Percentiles rank a stretch among this genome's conserved stretches.
phyloP scores from a whole-genome alignment of 148 eudicot genomes.

The Nyssa sinensis region DNA sequence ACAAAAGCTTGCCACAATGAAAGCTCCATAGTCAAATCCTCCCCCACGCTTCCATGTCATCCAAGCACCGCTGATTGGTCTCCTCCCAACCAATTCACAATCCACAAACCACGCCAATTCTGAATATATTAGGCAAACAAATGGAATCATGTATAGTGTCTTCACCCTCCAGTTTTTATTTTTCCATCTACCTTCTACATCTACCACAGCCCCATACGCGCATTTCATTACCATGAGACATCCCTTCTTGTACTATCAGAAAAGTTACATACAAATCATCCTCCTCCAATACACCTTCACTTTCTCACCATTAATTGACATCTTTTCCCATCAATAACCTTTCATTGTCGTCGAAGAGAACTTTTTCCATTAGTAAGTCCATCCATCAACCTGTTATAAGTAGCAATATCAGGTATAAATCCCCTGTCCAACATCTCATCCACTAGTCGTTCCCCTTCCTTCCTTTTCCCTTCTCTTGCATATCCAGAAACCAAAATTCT shows the following conservation, averaged over 20 bases:
- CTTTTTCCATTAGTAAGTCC: constrained; percentile 33
- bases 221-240: neutral
- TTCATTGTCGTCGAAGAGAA: neutral
- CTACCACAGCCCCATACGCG: neutral
- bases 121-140: neutral
- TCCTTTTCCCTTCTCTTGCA: constrained; percentile 59
- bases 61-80: constrained; percentile 1
- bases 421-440: constrained; percentile 90
- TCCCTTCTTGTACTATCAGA: neutral
- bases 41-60: neutral
- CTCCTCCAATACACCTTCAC: neutral
- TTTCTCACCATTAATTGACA: neutral
- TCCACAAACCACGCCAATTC: constrained; percentile 2
- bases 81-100: constrained; percentile 1
- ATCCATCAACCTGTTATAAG: constrained; percentile 67
- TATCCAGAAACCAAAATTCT: constrained; percentile 73
- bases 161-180: neutral
- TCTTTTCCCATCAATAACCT: neutral
- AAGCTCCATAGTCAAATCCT: neutral
- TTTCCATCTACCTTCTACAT: neutral
- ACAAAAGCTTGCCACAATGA: neutral
- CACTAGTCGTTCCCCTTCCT: constrained; percentile 67
- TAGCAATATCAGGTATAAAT: constrained; percentile 69
- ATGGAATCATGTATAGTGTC: neutral
- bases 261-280: neutral